phyloP scores from a whole-genome alignment of 306 rosid genomes.

The Fragaria nilgerrensis region DNA sequence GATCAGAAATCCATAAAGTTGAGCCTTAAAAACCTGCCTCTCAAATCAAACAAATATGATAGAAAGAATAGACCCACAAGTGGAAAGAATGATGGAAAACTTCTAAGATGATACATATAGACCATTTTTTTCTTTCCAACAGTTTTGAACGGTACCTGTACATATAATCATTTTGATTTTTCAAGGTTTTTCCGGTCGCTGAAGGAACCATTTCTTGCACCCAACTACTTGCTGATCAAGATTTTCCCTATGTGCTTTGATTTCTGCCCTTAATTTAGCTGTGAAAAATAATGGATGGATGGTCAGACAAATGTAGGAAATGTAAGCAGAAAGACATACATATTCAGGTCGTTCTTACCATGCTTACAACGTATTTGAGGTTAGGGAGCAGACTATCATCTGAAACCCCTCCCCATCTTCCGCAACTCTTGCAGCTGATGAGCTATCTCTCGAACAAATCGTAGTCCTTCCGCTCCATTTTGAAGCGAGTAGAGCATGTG shows the following conservation, averaged over 20 bases:
- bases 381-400: constrained; percentile 36
- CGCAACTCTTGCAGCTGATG: constrained; percentile 57
- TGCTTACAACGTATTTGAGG: constrained; percentile 27
- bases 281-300: constrained; percentile 19
- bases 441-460: constrained; percentile 62
- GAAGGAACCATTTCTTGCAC: constrained; percentile 19
- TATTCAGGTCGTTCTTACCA: neutral
- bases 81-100: neutral
- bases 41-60: neutral
- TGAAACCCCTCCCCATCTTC: constrained; percentile 39
- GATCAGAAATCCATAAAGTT: neutral
- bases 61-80: neutral
- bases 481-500: constrained; percentile 57
- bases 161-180: constrained; percentile 16
- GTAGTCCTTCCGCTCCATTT: constrained; percentile 56
- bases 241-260: neutral
- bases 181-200: constrained; percentile 17
- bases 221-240: neutral
- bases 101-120: neutral
- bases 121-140: neutral
- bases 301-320: constrained; percentile 11
- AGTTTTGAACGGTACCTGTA: constrained; percentile 14
- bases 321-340: neutral
- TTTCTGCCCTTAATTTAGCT: constrained; percentile 28
- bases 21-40: neutral